phyloP scores from a whole-genome alignment of 2,329 filamentous ascomycete species.

The Plenodomus tracheiphilus region DNA sequence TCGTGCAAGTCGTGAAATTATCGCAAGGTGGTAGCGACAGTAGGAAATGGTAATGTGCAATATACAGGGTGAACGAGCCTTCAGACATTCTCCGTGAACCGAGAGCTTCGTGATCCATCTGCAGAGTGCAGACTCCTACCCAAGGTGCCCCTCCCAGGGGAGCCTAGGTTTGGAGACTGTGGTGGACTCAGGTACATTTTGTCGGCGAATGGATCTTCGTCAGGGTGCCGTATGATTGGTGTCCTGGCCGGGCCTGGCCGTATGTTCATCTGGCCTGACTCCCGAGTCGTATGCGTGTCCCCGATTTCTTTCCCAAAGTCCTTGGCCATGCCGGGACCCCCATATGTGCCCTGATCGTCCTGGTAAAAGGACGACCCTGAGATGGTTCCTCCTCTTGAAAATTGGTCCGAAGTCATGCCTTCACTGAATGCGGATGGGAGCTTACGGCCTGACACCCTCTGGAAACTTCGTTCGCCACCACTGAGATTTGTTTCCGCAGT shows the following conservation, averaged over 20 bases:
- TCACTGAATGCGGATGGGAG: conserved; percentile 54
- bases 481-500: conserved; percentile 43
- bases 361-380: conserved; percentile 50
- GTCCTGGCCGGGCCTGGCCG: conserved; percentile 66
- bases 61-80: not conserved
- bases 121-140: conserved; percentile 50
- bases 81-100: conserved; percentile 54
- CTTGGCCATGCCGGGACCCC: conserved; percentile 28
- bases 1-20: not conserved
- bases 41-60: not conserved
- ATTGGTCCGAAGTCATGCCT: conserved; percentile 50
- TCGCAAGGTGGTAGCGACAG: conserved; percentile 1
- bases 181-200: conserved; percentile 40
- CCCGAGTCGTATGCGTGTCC: conserved; percentile 21
- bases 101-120: conserved; percentile 51
- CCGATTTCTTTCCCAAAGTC: conserved; percentile 36
- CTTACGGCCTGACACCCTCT: conserved; percentile 53
- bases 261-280: conserved; percentile 29
- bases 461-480: conserved; percentile 49
- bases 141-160: conserved; percentile 36
- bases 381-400: conserved; percentile 34
- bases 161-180: conserved; percentile 42
- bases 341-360: conserved; percentile 50
- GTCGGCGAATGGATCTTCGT: conserved; percentile 29
- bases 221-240: conserved; percentile 58